Conservation (phyloP, 345 rosid species). For the Gossypium raimondii region DNA sequence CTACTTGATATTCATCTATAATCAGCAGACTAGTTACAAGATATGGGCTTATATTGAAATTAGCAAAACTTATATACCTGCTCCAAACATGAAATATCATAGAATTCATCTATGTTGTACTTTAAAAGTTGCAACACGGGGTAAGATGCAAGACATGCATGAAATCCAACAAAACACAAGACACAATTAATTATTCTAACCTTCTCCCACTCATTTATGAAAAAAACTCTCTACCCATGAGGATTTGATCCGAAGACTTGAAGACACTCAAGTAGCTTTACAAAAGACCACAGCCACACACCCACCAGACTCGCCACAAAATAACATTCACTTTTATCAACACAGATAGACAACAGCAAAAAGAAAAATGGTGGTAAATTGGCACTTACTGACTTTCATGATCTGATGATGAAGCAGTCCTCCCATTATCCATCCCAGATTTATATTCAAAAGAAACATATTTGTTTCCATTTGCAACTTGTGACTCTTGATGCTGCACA, state of each 20-base stretch:
- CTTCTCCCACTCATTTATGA: background rate
- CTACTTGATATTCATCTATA: background rate
- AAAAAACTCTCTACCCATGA: slow-evolving; percentile 4
- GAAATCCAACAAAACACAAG: slow-evolving; percentile 4
- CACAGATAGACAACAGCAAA: slow-evolving; percentile 2
- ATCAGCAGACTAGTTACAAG: background rate
- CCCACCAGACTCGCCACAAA: background rate
- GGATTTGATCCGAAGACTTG: slow-evolving; percentile 24
- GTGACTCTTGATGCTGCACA: slow-evolving; percentile 92
- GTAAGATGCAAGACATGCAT: background rate
- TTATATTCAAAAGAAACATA: slow-evolving; percentile 92
- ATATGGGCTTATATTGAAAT: background rate
- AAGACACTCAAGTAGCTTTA: background rate
- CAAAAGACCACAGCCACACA: background rate
- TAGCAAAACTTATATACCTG: background rate
- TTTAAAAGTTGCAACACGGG: background rate
- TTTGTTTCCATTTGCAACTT: slow-evolving; percentile 71
- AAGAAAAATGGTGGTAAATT: slow-evolving; percentile 8
- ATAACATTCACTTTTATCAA: background rate
- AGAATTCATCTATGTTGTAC: background rate
- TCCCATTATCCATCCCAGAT: slow-evolving; percentile 87
- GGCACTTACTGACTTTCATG: slow-evolving; percentile 96
- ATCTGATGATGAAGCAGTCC: slow-evolving; percentile 94
- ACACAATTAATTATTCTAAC: background rate
- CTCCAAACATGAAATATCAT: background rate